Percentiles rank a stretch among this genome's conserved stretches.
phyloP scores from a whole-genome alignment of 495 filamentous ascomycete genomes.

The Neurospora cerealis region DNA sequence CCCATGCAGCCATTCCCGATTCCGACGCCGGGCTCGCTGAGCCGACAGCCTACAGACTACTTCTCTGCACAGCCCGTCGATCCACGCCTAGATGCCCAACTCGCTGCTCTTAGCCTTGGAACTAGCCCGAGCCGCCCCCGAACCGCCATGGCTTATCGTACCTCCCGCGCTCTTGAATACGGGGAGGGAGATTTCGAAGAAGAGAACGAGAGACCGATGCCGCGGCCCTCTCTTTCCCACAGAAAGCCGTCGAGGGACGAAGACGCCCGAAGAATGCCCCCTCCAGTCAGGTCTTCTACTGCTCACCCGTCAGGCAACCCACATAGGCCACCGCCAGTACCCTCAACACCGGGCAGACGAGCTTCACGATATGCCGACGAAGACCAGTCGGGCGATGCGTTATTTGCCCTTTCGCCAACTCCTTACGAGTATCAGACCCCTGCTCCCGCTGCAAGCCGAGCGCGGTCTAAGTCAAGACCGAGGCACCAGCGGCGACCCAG shows the following conservation, averaged over 20 bases:
- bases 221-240: conserved; percentile 28
- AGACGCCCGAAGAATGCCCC: conserved; percentile 33
- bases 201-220: conserved; percentile 23
- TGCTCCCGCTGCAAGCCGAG: conserved; percentile 2
- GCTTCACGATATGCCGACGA: conserved; percentile 27
- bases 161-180: conserved; percentile 13
- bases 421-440: conserved; percentile 13
- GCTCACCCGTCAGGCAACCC: conserved; percentile 25
- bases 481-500: conserved; percentile 8
- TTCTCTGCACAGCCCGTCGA: conserved; percentile 22
- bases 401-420: conserved; percentile 23
- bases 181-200: conserved; percentile 18
- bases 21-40: conserved; percentile 9
- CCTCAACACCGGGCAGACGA: conserved; percentile 21
- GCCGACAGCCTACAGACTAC: conserved; percentile 17
- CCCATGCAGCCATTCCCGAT: conserved; percentile 4
- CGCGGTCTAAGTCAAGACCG: conserved; percentile 1
- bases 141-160: conserved; percentile 34
- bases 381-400: conserved; percentile 20
- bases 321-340: conserved; percentile 26
- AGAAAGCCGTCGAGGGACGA: conserved; percentile 26
- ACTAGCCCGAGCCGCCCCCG: conserved; percentile 26
- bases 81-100: conserved; percentile 21
- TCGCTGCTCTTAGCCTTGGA: conserved; percentile 10
- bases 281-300: conserved; percentile 28